Evolutionary conservation across 192 early-diverging fungal genomes (phyloP).

Genomic region (Rhizophagus clarus): DNA sequence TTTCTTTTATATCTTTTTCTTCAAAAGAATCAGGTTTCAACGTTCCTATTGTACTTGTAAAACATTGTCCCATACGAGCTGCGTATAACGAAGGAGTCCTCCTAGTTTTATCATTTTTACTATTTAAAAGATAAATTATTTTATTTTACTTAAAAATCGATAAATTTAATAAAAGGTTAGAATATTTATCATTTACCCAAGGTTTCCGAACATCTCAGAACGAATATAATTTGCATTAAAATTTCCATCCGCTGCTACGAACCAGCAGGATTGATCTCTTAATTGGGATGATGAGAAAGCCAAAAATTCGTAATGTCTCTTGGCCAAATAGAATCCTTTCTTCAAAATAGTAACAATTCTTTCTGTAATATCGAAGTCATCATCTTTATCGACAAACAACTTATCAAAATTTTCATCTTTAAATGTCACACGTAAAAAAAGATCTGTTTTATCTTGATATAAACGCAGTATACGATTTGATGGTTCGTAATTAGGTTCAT

Average conservation of each 20-base stretch:
- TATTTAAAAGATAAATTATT: too few species aligned
- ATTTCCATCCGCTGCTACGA: constrained; percentile 27
- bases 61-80: constrained; percentile 73
- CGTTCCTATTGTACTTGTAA: constrained; percentile 65
- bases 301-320: constrained; percentile 58
- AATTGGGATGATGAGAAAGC: constrained; percentile 67
- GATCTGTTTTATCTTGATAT: constrained; percentile 49
- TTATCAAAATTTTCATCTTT: constrained; percentile 59
- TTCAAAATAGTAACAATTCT: constrained; percentile 52
- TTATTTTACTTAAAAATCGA: too few species aligned
- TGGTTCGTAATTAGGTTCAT: constrained; percentile 63
- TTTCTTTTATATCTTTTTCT: constrained; percentile 54
- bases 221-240: constrained; percentile 62
- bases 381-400: constrained; percentile 37
- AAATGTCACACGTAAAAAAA: constrained; percentile 73
- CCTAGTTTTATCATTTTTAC: too few species aligned
- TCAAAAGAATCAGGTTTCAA: constrained; percentile 39
- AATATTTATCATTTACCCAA: constrained; percentile 38
- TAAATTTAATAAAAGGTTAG: too few species aligned
- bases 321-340: constrained; percentile 56
- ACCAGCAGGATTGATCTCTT: constrained; percentile 71
- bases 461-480: constrained; percentile 74
- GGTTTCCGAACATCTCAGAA: constrained; percentile 72
- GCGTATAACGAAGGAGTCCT: constrained; percentile 69
- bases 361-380: constrained; percentile 39